phyloP scores from a whole-genome alignment of 2,329 filamentous ascomycete species.

The Nigrospora osmanthi region DNA sequence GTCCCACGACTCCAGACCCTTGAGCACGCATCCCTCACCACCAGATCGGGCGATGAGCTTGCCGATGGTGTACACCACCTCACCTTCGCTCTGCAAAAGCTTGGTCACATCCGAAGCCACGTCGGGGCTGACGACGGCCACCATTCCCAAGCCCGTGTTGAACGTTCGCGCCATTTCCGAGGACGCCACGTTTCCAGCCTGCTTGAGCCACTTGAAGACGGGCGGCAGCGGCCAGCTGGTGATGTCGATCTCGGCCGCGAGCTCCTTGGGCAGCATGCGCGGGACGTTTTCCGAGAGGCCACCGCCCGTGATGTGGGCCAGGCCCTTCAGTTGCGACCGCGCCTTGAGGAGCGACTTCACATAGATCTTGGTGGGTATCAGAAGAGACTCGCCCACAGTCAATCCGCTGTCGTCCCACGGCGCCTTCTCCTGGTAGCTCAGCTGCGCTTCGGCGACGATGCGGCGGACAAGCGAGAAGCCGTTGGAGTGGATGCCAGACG shows the following conservation, averaged over 20 bases:
- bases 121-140: conserved; percentile 65
- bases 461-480: conserved; percentile 94
- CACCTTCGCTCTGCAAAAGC: conserved; percentile 58
- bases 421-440: conserved; percentile 63
- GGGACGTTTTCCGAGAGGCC: conserved; percentile 92
- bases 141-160: conserved; percentile 94
- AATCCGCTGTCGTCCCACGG: conserved; percentile 59
- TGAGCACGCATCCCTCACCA: conserved; percentile 53
- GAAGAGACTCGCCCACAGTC: conserved; percentile 66
- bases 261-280: conserved; percentile 73
- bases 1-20: conserved; percentile 42
- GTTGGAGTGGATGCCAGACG: conserved; percentile 88
- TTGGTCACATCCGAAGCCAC: conserved; percentile 54
- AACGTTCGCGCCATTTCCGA: conserved; percentile 86
- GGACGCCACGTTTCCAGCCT: conserved; percentile 59
- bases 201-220: conserved; percentile 84
- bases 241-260: conserved; percentile 77
- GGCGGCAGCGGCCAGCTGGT: conserved; percentile 65
- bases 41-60: conserved; percentile 52
- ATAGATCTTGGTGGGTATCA: conserved; percentile 91
- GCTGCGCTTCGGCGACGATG: conserved; percentile 66
- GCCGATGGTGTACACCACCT: conserved; percentile 73
- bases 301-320: conserved; percentile 95
- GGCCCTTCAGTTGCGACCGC: conserved; percentile 67
- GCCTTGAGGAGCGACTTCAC: conserved; percentile 72